Evolutionary conservation across 2,329 filamentous ascomycete genomes (phyloP).

Genomic region (Ceratocystis diversiconidia): DNA sequence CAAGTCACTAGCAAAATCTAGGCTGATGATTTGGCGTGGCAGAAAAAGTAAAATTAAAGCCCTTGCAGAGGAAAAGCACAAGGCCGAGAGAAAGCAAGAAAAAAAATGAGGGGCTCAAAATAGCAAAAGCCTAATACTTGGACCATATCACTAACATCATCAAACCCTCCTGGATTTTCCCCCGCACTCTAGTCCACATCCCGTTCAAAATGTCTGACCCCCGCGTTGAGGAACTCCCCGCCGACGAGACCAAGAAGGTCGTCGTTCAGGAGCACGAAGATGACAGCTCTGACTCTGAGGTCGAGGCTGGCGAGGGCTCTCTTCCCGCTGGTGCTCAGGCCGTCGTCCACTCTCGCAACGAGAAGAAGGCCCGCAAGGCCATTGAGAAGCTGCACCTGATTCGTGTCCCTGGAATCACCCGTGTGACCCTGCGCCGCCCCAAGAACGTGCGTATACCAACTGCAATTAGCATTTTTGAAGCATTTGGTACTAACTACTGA

Average conservation of each 20-base stretch:
- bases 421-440: constrained; percentile 91
- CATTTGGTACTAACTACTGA: constrained; percentile 4
- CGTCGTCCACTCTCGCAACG: constrained; percentile 94
- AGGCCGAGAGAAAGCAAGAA: background rate
- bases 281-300: constrained; percentile 59
- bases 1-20: background rate
- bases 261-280: constrained; percentile 54
- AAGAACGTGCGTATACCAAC: constrained; percentile 71
- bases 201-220: constrained; percentile 74
- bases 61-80: constrained; percentile 8
- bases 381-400: constrained; percentile 97
- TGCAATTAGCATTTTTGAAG: background rate
- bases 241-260: constrained; percentile 76
- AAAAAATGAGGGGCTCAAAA: background rate
- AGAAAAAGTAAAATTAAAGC: constrained; percentile 2
- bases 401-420: constrained; percentile 92
- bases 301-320: constrained; percentile 61
- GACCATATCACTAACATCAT: background rate
- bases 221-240: constrained; percentile 92
- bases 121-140: background rate
- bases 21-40: background rate
- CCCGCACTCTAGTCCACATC: constrained; percentile 1
- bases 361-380: constrained; percentile 99
- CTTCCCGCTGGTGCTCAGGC: constrained; percentile 73
- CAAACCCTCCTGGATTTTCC: background rate